A percentile compares a stretch with the other conserved stretches of the same genome.
Evolutionary conservation across 2,329 filamentous ascomycete species (phyloP).

Genomic region (Beauveria sp.): DNA sequence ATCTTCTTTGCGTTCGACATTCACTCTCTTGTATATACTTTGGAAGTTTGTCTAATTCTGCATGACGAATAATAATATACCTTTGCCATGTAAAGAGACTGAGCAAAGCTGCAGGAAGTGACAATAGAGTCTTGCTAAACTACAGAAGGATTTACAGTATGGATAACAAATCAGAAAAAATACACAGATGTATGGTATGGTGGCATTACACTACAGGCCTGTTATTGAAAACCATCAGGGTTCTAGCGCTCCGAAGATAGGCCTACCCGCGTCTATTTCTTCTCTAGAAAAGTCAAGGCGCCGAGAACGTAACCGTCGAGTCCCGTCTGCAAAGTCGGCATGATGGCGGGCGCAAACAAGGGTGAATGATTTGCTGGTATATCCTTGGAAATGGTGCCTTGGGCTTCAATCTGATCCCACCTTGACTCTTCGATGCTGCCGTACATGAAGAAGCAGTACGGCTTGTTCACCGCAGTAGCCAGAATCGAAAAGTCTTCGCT

Average conservation of each 20-base stretch:
- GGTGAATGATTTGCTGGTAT: slow-evolving; percentile 21
- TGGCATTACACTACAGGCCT: neutral
- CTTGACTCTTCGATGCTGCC: slow-evolving; percentile 14
- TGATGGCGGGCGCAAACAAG: slow-evolving; percentile 19
- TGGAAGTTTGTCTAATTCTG: neutral
- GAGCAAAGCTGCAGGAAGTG: neutral
- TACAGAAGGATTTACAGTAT: neutral
- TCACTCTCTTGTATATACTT: neutral
- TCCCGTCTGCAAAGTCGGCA: slow-evolving; percentile 19
- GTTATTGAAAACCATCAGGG: neutral
- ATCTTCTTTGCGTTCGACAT: neutral
- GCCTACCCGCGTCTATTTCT: neutral
- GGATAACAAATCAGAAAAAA: neutral
- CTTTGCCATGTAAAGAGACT: neutral
- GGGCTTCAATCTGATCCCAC: slow-evolving; percentile 15
- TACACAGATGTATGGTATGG: neutral
- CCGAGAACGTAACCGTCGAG: slow-evolving; percentile 16
- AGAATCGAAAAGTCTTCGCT: slow-evolving; percentile 48
- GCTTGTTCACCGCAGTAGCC: slow-evolving; percentile 15
- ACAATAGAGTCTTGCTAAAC: neutral
- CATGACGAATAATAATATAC: neutral
- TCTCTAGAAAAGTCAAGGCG: slow-evolving; percentile 14
- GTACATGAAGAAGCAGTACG: slow-evolving; percentile 17
- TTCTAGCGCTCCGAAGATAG: neutral
- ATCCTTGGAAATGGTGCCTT: slow-evolving; percentile 13